phyloP scores from a whole-genome alignment of 306 rosid genomes.

The Luffa acutangula region DNA sequence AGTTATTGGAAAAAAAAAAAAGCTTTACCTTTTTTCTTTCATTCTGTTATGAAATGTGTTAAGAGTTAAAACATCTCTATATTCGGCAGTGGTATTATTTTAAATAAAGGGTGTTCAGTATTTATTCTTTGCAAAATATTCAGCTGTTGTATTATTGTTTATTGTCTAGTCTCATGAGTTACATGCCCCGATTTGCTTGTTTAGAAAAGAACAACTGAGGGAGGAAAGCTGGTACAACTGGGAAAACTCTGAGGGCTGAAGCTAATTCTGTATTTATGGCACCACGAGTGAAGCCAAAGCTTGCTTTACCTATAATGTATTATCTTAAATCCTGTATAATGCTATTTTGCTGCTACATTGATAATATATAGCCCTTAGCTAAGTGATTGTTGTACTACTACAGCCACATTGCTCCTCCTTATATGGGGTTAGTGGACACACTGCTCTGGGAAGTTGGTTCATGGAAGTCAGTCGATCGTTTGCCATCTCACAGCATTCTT shows the following conservation, averaged over 20 bases:
- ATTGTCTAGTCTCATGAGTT: background rate
- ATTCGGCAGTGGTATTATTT: too few species aligned
- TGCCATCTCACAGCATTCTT: too few species aligned
- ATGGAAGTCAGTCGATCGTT: too few species aligned
- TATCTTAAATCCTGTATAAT: conserved; percentile 18
- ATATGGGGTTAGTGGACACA: background rate
- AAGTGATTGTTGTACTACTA: background rate
- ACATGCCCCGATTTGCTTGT: conserved; percentile 7
- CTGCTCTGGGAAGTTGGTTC: too few species aligned
- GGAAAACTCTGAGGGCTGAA: conserved; percentile 61
- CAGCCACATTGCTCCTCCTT: background rate
- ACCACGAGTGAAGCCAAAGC: conserved; percentile 91
- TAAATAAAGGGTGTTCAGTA: too few species aligned
- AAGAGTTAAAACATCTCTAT: too few species aligned
- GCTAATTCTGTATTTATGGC: conserved; percentile 40
- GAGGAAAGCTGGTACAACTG: conserved; percentile 62
- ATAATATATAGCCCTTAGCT: background rate
- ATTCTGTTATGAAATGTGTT: too few species aligned
- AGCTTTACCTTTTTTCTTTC: too few species aligned
- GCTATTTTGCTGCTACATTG: background rate
- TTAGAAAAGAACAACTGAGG: conserved; percentile 79
- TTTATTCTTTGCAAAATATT: too few species aligned
- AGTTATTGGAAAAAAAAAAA: too few species aligned
- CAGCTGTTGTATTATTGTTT: background rate
- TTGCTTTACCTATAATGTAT: conserved; percentile 75